Evolutionary conservation across 257 asterid species (phyloP), one percentile per base, ranked within the genome.

Genomic region (Nicotiana otophora): DNA sequence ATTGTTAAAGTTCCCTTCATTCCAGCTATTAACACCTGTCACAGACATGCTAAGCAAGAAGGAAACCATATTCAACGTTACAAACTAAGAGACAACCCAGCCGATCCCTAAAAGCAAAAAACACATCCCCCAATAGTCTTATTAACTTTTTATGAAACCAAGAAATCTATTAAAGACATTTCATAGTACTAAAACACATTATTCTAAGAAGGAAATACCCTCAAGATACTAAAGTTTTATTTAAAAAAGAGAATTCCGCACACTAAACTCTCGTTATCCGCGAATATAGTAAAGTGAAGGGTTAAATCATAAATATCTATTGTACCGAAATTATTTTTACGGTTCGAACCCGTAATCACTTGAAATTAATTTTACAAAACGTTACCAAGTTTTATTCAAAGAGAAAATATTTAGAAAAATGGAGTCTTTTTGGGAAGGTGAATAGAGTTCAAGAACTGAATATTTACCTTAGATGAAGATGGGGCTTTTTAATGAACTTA

Each of bases 1-100:
- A 57, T 60, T 83, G 87, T 81, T 83, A 89, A 70, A 63, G 58
- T 84, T 79, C 82, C 82, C 39, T 26, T 69, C 42, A 66, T 60
- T 66, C 65, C 85, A 68, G 61, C 65, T 16, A 33, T 30, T 86
- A 86, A 86, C 87, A 89, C 86, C 88, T 86, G 89, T 82, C 85
- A 72, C 55, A 48, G 80, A 68, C 85, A 89, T 88, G 88, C 83
- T 81, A 84, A 74, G 80, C 77, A 78, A 64, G 62, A 64, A 74
- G 88, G 89, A 88, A 86, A 87, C 86, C 88, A 81, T 8, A 42
- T 42, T 12, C 17, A 53, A 53, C 16, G 12, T 12, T 12, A 53
- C 57, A 53, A 81, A 39, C 46, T 6, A 39, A 36, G 77, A 63
- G 86, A 85, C 84, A 82, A 64, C 83, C 72, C 46, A 82, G 82